A percentile compares a stretch with the other conserved stretches of the same genome.
These are phyloP conservation scores for Boehmeria nivea DNA, from an alignment of 306 rosid species.

Conservation along the genomic window DNA sequence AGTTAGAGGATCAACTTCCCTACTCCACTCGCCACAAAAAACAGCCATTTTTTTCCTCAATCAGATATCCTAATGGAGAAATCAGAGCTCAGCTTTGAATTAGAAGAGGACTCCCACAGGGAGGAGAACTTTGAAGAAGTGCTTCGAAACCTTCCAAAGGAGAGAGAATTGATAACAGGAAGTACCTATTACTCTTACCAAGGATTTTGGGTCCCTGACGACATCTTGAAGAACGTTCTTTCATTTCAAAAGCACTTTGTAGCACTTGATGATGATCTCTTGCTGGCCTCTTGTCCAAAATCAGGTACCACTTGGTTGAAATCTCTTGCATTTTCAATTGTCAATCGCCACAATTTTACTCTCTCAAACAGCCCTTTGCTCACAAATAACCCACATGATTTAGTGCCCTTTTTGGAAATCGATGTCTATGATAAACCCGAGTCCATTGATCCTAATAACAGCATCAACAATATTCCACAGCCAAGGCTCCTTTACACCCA, in stretches of 20 bases:
- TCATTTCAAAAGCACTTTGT: not conserved
- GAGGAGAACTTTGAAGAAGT: too few relatives aligned
- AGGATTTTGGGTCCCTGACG: not conserved
- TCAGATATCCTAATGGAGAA: too few relatives aligned
- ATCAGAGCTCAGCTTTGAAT: too few relatives aligned
- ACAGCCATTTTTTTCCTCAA: too few relatives aligned
- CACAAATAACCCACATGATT: not conserved
- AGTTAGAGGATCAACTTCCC: too few relatives aligned
- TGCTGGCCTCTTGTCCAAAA: conserved; percentile 3
- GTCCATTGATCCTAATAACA: too few relatives aligned
- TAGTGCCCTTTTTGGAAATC: not conserved
- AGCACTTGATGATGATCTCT: not conserved
- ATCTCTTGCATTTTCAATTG: not conserved
- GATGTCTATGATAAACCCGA: not conserved
- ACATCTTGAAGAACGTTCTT: not conserved
- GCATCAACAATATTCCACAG: too few relatives aligned
- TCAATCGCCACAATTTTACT: not conserved
- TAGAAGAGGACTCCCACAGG: too few relatives aligned
- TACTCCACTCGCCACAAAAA: too few relatives aligned
- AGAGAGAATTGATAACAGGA: not conserved
- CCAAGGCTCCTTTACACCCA: conserved; percentile 3
- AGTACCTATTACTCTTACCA: not conserved
- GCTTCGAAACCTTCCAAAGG: not conserved
- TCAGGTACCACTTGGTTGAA: conserved; percentile 10
- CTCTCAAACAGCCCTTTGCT: not conserved